phyloP scores from a whole-genome alignment of 1,139 yeast genomes.

The Wickerhamomyces sp. region DNA sequence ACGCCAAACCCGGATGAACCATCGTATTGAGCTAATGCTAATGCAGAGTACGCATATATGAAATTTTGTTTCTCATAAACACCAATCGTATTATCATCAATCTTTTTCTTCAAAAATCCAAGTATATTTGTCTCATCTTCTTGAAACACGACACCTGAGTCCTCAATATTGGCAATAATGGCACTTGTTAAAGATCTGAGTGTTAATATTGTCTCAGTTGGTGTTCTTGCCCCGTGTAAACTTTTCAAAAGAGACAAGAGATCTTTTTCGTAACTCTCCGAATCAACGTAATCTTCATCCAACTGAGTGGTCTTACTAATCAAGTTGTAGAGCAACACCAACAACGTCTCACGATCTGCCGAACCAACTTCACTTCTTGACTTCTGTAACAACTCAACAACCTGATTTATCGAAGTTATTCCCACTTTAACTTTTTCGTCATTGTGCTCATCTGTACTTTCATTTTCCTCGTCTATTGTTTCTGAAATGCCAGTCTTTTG shows the following conservation, averaged over 20 bases:
- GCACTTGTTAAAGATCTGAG: constrained; percentile 18
- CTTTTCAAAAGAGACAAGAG: constrained; percentile 7
- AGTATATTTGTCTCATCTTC: constrained; percentile 15
- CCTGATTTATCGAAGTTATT: constrained; percentile 17
- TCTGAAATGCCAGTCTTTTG: no score
- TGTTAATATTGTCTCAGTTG: constrained; percentile 15
- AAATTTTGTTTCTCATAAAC: constrained; percentile 14
- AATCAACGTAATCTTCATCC: constrained; percentile 7
- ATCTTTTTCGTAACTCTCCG: constrained; percentile 11
- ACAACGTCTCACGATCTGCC: constrained; percentile 19
- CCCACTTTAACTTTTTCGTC: constrained; percentile 12
- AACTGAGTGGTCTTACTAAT: constrained; percentile 11
- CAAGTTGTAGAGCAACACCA: constrained; percentile 18
- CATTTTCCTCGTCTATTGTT: no score
- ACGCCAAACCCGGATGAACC: constrained; percentile 23
- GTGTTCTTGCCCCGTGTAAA: constrained; percentile 6
- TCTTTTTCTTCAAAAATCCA: constrained; percentile 14
- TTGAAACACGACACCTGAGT: constrained; percentile 16
- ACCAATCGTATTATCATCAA: constrained; percentile 11
- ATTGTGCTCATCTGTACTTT: no score
- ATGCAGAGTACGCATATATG: constrained; percentile 19
- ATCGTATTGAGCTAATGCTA: constrained; percentile 18
- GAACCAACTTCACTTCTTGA: constrained; percentile 18
- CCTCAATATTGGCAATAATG: constrained; percentile 19
- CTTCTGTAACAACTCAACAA: constrained; percentile 15